A percentile compares a stretch with the other conserved stretches of the same genome.
Evolutionary conservation across 352 stramenopile species (phyloP).

Genomic region (Pythium coloratum): DNA sequence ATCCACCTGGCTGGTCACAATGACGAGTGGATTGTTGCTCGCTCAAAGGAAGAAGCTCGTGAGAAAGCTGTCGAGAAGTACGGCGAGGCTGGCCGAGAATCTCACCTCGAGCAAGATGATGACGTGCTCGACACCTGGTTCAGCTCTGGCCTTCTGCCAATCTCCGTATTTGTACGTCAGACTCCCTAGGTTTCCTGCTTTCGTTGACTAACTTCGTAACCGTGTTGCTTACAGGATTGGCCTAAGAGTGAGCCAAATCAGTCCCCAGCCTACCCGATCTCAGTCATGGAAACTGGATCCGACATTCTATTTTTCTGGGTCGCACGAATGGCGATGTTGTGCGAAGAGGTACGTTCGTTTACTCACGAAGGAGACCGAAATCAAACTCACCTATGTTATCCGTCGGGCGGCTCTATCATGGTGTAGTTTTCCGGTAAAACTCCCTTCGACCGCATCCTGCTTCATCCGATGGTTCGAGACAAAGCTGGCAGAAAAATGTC

Average conservation of each 20-base stretch:
- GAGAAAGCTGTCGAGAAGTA: slow-evolving; percentile 87
- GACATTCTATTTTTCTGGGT: slow-evolving; percentile 99
- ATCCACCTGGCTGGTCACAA: slow-evolving; percentile 64
- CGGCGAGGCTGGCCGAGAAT: slow-evolving; percentile 59
- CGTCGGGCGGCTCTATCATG: slow-evolving; percentile 4
- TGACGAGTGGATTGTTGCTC: slow-evolving; percentile 95
- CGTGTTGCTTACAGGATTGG: slow-evolving; percentile 83
- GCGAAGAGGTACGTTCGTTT: slow-evolving; percentile 86
- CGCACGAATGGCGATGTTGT: slow-evolving; percentile 99
- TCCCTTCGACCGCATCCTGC: slow-evolving; percentile 98
- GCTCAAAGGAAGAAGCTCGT: slow-evolving; percentile 89
- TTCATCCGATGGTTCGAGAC: slow-evolving; percentile 99
- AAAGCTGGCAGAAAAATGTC: slow-evolving; percentile 99
- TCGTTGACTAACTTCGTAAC: background rate
- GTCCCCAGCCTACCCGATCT: slow-evolving; percentile 51
- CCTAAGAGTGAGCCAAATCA: slow-evolving; percentile 76
- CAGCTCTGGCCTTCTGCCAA: slow-evolving; percentile 96
- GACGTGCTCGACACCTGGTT: slow-evolving; percentile 99
- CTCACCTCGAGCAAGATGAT: slow-evolving; percentile 94
- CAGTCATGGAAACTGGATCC: slow-evolving; percentile 90
- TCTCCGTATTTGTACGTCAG: slow-evolving; percentile 64
- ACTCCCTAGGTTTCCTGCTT: slow-evolving; percentile 1
- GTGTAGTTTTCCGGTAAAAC: slow-evolving; percentile 89
- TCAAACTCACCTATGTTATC: background rate
- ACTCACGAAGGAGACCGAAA: background rate